phyloP scores from a whole-genome alignment of 768 basidiomycete species.

The Steccherinum ochraceum region DNA sequence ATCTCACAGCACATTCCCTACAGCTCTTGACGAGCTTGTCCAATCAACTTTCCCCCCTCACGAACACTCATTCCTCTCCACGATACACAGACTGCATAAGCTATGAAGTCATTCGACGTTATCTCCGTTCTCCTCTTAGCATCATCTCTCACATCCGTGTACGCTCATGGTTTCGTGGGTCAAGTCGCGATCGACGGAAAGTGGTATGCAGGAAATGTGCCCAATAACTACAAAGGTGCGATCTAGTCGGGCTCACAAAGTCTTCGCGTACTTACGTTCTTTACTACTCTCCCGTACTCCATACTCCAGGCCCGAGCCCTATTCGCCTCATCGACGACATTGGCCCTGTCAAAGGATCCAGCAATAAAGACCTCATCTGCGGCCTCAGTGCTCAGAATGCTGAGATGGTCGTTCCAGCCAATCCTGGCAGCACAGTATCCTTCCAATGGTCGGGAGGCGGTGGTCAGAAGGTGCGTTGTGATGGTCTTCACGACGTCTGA shows the following conservation, averaged over 20 bases:
- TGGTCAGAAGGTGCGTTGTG: constrained; percentile 24
- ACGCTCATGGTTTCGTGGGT: constrained; percentile 40
- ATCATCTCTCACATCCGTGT: constrained; percentile 18
- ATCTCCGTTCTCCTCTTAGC: constrained; percentile 10
- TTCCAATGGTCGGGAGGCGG: constrained; percentile 51
- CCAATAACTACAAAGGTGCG: constrained; percentile 29
- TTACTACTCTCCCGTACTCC: neutral
- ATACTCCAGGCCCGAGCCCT: constrained; percentile 27
- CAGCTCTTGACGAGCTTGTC: constrained; percentile 6
- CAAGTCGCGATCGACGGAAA: constrained; percentile 38
- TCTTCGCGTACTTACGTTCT: neutral
- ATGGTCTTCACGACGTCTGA: neutral
- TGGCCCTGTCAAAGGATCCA: constrained; percentile 49
- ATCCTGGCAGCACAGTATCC: constrained; percentile 49
- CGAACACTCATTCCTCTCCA: neutral
- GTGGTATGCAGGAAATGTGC: constrained; percentile 36
- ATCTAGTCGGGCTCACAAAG: neutral
- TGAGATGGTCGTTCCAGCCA: constrained; percentile 43
- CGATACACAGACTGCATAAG: neutral
- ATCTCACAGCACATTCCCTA: neutral
- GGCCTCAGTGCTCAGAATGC: constrained; percentile 49
- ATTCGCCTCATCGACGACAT: constrained; percentile 39
- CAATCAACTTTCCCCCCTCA: neutral
- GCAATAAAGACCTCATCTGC: constrained; percentile 52
- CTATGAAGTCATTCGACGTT: constrained; percentile 2